Conservation (phyloP, 257 asterid genomes). For the Pogostemon cablin region DNA sequence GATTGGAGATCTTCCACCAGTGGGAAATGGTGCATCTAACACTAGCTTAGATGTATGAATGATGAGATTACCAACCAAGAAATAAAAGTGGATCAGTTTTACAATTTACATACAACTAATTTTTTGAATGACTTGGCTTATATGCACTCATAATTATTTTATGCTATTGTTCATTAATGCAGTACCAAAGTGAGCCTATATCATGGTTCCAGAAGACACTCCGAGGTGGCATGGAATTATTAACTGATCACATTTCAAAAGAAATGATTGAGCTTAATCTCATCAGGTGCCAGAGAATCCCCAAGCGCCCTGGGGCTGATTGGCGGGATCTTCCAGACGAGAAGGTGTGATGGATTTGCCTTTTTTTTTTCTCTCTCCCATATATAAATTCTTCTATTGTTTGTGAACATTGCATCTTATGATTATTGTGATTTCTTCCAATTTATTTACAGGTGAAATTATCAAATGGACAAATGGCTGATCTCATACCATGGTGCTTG, state of each 20-base stretch:
- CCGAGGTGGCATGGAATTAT: conserved; percentile 57
- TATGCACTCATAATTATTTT: conserved; percentile 15
- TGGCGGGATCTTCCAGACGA: conserved; percentile 98
- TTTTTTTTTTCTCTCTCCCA: no score
- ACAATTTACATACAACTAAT: no score
- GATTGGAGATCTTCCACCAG: conserved; percentile 93
- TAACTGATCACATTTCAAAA: conserved; percentile 81
- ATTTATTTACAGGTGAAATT: conserved; percentile 60
- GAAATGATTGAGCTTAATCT: conserved; percentile 90
- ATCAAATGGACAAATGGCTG: conserved; percentile 81
- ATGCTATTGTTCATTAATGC: conserved; percentile 39
- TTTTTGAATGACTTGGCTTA: not conserved
- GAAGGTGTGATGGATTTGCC: conserved; percentile 50
- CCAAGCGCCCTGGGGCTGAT: conserved; percentile 85
- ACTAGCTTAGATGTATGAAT: conserved; percentile 58
- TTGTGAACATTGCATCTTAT: conserved; percentile 8
- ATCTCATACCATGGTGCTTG: conserved; percentile 96
- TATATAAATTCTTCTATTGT: not conserved
- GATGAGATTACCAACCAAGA: not conserved
- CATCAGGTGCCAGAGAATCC: conserved; percentile 82
- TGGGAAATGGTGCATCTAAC: conserved; percentile 77
- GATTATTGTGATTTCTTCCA: not conserved
- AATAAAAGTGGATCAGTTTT: no score
- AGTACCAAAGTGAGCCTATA: conserved; percentile 72
- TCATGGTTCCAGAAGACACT: conserved; percentile 91